Evolutionary conservation across 805 yeast species (phyloP).

Genomic region (Myxozyma mucilagina): DNA sequence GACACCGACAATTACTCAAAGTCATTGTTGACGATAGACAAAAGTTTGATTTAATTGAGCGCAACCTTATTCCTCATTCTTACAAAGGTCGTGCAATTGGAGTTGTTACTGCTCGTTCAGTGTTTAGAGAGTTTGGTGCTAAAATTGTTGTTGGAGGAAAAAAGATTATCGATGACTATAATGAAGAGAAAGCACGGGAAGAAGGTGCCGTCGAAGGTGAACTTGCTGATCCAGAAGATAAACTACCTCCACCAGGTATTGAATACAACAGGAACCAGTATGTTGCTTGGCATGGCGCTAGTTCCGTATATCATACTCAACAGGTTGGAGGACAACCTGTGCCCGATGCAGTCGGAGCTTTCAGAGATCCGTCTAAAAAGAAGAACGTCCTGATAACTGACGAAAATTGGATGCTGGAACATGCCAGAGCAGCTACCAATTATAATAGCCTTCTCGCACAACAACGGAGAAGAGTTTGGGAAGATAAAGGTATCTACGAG

Average conservation of each 20-base stretch:
- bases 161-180: conserved; percentile 83
- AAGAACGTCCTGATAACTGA: conserved; percentile 50
- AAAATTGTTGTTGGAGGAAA: conserved; percentile 76
- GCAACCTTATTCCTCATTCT: conserved; percentile 82
- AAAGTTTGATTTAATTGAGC: conserved; percentile 76
- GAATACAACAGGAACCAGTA: conserved; percentile 52
- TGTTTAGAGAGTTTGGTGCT: conserved; percentile 90
- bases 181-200: conserved; percentile 56
- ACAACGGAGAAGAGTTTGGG: conserved; percentile 52
- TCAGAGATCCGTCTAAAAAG: conserved; percentile 31
- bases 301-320: conserved; percentile 44
- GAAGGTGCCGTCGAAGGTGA: conserved; percentile 72
- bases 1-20: conserved; percentile 74
- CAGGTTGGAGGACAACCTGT: conserved; percentile 30
- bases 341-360: conserved; percentile 7
- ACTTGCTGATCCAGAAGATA: conserved; percentile 65
- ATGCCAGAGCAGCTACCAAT: conserved; percentile 73
- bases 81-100: conserved; percentile 89
- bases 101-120: conserved; percentile 84
- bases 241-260: conserved; percentile 46
- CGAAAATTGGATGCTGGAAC: conserved; percentile 81
- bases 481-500: conserved; percentile 64
- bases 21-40: conserved; percentile 72
- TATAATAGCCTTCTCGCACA: conserved; percentile 64
- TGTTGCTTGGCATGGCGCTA: conserved; percentile 56